A percentile compares a stretch with the other conserved stretches of the same genome.
Evolutionary conservation across 768 basidiomycete genomes (phyloP).

Genomic region (Lentinula sp.): DNA sequence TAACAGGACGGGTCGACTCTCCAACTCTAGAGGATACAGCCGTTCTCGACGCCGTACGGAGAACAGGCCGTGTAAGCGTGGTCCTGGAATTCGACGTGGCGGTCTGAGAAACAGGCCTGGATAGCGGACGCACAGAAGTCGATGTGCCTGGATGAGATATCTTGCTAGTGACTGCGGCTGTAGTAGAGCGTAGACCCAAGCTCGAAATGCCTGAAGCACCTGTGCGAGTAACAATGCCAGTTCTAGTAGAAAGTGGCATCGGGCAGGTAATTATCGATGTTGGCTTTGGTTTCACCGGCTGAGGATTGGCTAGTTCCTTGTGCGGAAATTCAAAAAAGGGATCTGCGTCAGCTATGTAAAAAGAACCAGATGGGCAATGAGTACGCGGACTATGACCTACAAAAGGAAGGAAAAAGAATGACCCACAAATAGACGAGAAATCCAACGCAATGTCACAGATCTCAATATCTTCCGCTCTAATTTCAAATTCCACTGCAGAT

Average conservation of each 20-base stretch:
- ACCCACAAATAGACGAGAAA: conserved; percentile 15
- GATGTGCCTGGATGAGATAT: background rate
- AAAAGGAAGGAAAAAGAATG: background rate
- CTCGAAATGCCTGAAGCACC: background rate
- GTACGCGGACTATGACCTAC: background rate
- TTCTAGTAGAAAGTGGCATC: background rate
- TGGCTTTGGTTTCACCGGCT: background rate
- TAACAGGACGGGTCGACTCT: too few relatives aligned
- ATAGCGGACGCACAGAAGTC: background rate
- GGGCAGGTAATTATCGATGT: background rate
- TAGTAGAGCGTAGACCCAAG: background rate
- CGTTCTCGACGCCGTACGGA: background rate
- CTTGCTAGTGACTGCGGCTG: background rate
- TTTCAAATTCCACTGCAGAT: conserved; percentile 21
- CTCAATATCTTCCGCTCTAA: conserved; percentile 18
- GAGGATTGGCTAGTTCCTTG: background rate
- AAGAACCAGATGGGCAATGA: background rate
- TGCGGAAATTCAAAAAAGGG: conserved; percentile 17
- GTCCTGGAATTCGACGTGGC: background rate
- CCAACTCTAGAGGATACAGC: background rate
- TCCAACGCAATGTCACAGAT: conserved; percentile 23
- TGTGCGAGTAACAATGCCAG: background rate
- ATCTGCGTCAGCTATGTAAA: conserved; percentile 19
- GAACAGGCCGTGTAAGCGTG: background rate
- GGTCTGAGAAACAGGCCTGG: background rate